These are phyloP conservation scores for Cystobasidium sp. DNA, from an alignment of 1,284 basidiomycete genomes.

Conservation along the genomic window DNA sequence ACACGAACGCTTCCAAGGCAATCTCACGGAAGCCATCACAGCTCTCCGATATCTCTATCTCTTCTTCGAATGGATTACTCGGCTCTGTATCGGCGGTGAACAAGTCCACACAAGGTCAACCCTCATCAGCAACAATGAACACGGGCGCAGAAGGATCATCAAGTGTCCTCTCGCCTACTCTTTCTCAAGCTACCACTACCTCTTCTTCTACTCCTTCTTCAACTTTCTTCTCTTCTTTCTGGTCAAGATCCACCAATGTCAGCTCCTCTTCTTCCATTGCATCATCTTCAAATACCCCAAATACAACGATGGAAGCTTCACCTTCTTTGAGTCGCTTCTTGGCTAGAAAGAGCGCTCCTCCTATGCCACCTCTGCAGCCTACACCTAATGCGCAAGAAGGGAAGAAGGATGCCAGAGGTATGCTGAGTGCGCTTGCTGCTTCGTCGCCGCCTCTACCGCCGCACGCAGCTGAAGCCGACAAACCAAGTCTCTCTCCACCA, in stretches of 20 bases:
- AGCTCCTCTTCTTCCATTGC: conserved; percentile 7
- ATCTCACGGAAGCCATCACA: not conserved
- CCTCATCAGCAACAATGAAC: not conserved
- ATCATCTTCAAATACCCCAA: conserved; percentile 1
- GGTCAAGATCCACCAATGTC: conserved; percentile 19
- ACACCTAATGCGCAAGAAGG: not conserved
- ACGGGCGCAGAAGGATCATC: not conserved
- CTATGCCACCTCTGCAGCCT: not conserved
- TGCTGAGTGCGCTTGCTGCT: conserved; percentile 36
- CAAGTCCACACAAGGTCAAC: not conserved
- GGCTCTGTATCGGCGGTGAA: not conserved
- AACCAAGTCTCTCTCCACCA: conserved; percentile 3
- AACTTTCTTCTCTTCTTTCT: conserved; percentile 37
- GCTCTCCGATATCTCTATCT: not conserved
- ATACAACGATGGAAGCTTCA: conserved; percentile 13
- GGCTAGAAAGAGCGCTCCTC: conserved; percentile 13
- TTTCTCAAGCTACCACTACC: not conserved
- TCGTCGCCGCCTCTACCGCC: conserved; percentile 16
- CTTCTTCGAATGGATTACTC: not conserved
- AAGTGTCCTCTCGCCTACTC: not conserved
- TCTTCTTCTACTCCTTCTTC: conserved; percentile 23
- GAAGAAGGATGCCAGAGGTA: conserved; percentile 21
- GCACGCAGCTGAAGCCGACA: not conserved
- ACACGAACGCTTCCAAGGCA: not conserved
- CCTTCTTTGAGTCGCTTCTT: conserved; percentile 24